Evolutionary conservation across 2,329 filamentous ascomycete genomes (phyloP).

Genomic region (Penicillium hordei): DNA sequence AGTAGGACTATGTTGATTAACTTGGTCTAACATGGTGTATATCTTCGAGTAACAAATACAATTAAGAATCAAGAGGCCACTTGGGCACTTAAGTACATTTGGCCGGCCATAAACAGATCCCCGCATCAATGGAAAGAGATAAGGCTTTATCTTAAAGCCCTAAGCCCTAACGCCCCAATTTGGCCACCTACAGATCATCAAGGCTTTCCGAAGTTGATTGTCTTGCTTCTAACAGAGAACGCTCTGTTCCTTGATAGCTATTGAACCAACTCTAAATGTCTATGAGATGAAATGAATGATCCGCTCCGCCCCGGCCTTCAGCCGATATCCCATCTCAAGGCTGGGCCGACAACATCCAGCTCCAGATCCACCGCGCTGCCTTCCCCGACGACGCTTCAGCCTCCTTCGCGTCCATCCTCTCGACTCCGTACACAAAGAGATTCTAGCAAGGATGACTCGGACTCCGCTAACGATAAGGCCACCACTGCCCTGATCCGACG

Average conservation of each 20-base stretch:
- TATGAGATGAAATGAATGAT: slow-evolving; percentile 43
- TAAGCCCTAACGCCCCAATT: slow-evolving; percentile 34
- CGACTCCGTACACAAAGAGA: slow-evolving; percentile 29
- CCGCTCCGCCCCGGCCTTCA: slow-evolving; percentile 39
- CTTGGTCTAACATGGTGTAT: slow-evolving; percentile 10
- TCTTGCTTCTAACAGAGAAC: slow-evolving; percentile 3
- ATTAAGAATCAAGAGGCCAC: neutral
- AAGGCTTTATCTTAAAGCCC: slow-evolving; percentile 24
- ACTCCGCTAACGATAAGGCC: slow-evolving; percentile 70
- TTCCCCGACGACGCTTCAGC: slow-evolving; percentile 25
- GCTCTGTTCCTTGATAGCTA: neutral
- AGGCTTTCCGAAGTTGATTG: slow-evolving; percentile 7
- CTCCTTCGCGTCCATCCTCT: slow-evolving; percentile 33
- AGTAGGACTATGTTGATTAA: slow-evolving; percentile 19
- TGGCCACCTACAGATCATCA: slow-evolving; percentile 11
- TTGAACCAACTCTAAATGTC: neutral
- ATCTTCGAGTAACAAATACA: neutral
- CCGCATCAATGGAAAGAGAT: slow-evolving; percentile 19
- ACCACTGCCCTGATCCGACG: slow-evolving; percentile 79
- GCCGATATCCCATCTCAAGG: slow-evolving; percentile 42
- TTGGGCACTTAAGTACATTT: neutral
- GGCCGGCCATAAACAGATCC: slow-evolving; percentile 12
- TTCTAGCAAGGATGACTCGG: slow-evolving; percentile 40
- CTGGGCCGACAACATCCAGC: slow-evolving; percentile 38
- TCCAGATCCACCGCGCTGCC: slow-evolving; percentile 35